Percentiles rank a stretch among this genome's conserved stretches.
Evolutionary conservation across 2,329 filamentous ascomycete species (phyloP).

Genomic region (Didymella pinodella): DNA sequence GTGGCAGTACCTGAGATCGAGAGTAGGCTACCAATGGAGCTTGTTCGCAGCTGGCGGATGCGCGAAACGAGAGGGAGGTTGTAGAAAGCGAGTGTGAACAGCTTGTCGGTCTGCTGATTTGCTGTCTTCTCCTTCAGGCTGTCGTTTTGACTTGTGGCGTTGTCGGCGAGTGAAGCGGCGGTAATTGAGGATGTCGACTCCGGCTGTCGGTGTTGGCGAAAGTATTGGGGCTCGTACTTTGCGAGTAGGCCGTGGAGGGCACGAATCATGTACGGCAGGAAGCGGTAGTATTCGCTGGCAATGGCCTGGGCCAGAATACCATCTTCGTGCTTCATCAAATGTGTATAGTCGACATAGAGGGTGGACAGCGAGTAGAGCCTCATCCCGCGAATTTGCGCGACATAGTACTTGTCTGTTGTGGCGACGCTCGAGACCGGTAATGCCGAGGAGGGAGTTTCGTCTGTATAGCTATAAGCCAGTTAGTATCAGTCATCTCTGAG

Average conservation of each 20-base stretch:
- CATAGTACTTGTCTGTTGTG: slow-evolving; percentile 82
- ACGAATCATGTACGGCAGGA: slow-evolving; percentile 87
- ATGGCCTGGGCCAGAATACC: slow-evolving; percentile 86
- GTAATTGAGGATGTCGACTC: slow-evolving; percentile 76
- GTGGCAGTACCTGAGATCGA: slow-evolving; percentile 98
- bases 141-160: slow-evolving; percentile 66
- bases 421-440: slow-evolving; percentile 73
- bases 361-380: slow-evolving; percentile 78
- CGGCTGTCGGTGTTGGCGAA: slow-evolving; percentile 87
- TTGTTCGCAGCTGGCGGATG: slow-evolving; percentile 83
- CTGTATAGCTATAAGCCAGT: slow-evolving; percentile 62
- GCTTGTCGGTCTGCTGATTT: slow-evolving; percentile 95
- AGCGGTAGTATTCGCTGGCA: slow-evolving; percentile 91
- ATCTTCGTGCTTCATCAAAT: slow-evolving; percentile 78
- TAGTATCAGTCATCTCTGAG: slow-evolving; percentile 9
- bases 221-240: slow-evolving; percentile 94
- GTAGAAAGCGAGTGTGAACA: slow-evolving; percentile 93
- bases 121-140: slow-evolving; percentile 74
- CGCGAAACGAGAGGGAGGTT: slow-evolving; percentile 88
- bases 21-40: slow-evolving; percentile 89
- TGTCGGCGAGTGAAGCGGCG: slow-evolving; percentile 66
- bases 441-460: slow-evolving; percentile 71
- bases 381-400: slow-evolving; percentile 83
- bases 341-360: slow-evolving; percentile 86
- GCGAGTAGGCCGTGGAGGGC: slow-evolving; percentile 92